Percentiles rank a stretch among this genome's conserved stretches.
phyloP scores from a whole-genome alignment of 768 basidiomycete genomes.

The Leccinum barrowsii region DNA sequence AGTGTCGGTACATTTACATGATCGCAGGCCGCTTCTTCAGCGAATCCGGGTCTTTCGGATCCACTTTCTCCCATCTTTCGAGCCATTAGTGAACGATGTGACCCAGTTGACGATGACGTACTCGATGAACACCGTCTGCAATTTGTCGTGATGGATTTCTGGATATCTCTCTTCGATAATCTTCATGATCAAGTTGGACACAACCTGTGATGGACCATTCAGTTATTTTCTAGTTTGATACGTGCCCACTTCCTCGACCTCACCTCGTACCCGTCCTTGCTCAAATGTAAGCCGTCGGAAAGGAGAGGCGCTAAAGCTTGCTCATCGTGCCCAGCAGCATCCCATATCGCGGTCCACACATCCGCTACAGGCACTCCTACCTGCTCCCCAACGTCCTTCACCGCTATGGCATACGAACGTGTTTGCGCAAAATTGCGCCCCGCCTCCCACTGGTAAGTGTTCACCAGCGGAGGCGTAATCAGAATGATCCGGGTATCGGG shows the following conservation, averaged over 20 bases:
- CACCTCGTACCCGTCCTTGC: conserved; percentile 69
- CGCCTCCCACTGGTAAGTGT: conserved; percentile 49
- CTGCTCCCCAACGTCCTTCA: conserved; percentile 53
- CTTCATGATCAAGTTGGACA: conserved; percentile 59
- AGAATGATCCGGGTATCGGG: conserved; percentile 73
- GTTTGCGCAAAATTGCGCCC: conserved; percentile 60
- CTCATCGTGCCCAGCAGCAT: conserved; percentile 65
- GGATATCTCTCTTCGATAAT: conserved; percentile 58
- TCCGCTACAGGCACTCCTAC: conserved; percentile 65
- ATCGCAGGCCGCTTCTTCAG: conserved; percentile 19
- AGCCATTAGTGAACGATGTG: not conserved
- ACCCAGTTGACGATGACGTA: conserved; percentile 38
- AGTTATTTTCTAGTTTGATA: conserved; percentile 1
- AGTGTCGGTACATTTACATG: not conserved
- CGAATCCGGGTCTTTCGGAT: conserved; percentile 19
- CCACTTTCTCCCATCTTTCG: conserved; percentile 26
- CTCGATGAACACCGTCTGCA: conserved; percentile 57
- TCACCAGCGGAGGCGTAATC: conserved; percentile 83
- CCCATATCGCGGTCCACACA: conserved; percentile 70
- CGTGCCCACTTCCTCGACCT: conserved; percentile 20
- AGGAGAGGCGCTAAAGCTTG: conserved; percentile 49
- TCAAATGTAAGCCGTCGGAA: conserved; percentile 80
- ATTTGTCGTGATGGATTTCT: conserved; percentile 62
- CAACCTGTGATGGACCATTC: conserved; percentile 43
- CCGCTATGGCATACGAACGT: conserved; percentile 66